phyloP scores from a whole-genome alignment of 1,284 basidiomycete genomes.

The Tetrapyrgos nigripes region DNA sequence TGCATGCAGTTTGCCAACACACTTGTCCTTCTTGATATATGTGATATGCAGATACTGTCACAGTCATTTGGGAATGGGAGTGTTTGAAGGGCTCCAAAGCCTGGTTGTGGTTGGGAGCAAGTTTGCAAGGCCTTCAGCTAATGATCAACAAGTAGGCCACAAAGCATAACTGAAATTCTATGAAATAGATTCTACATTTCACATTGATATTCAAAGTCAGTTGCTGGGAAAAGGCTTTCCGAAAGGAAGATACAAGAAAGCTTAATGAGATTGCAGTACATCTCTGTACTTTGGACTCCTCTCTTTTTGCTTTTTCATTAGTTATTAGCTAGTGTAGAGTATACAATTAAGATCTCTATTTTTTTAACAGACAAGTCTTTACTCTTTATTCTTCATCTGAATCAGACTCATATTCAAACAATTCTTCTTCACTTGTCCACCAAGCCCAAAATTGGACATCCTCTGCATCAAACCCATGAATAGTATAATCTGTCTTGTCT shows the following conservation, averaged over 20 bases:
- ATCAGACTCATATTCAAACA: no score
- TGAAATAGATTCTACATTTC: conserved; percentile 9
- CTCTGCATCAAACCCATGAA: no score
- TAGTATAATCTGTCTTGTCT: no score
- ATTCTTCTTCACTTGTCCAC: no score
- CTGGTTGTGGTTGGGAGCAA: neutral
- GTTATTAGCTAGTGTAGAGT: no score
- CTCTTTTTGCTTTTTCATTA: no score
- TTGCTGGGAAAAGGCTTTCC: conserved; percentile 12
- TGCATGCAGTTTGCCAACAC: conserved; percentile 4
- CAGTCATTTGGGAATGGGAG: neutral
- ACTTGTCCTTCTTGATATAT: neutral
- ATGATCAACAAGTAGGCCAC: conserved; percentile 10
- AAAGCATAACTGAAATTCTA: no score
- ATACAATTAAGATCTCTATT: no score
- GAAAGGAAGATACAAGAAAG: neutral
- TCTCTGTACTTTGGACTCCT: neutral
- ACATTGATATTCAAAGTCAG: conserved; percentile 16
- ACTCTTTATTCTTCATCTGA: no score
- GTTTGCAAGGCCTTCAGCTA: neutral
- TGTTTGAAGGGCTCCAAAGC: conserved; percentile 2
- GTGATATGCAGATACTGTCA: neutral
- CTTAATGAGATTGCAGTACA: neutral
- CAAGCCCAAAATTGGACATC: no score
- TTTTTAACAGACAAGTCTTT: no score